Evolutionary conservation across 805 yeast genomes (phyloP).

Genomic region (Lipomyces yamadae): DNA sequence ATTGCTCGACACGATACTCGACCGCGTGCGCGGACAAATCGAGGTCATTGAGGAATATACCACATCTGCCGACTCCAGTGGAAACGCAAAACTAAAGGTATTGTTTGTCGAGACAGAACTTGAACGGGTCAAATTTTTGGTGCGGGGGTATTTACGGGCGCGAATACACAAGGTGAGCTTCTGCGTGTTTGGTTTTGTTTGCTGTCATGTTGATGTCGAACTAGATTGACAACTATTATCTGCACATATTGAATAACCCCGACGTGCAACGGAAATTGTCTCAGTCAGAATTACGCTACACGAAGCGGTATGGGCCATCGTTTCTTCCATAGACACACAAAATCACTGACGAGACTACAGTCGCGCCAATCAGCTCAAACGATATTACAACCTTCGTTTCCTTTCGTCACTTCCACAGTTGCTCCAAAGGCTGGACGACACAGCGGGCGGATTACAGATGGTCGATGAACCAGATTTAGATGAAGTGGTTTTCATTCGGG

Average conservation of each 20-base stretch:
- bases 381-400: constrained; percentile 70
- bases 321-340: constrained; percentile 6
- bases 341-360: constrained; percentile 7
- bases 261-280: constrained; percentile 54
- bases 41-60: constrained; percentile 79
- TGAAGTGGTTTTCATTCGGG: constrained; percentile 75
- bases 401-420: constrained; percentile 68
- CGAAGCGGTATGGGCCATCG: constrained; percentile 50
- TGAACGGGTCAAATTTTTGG: constrained; percentile 79
- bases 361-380: constrained; percentile 44
- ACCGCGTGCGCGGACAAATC: constrained; percentile 61
- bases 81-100: constrained; percentile 73
- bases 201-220: background rate
- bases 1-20: constrained; percentile 62
- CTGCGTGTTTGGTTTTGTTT: background rate
- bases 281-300: constrained; percentile 64
- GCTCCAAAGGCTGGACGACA: constrained; percentile 76
- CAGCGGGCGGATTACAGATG: constrained; percentile 71
- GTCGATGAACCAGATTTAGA: constrained; percentile 76
- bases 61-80: constrained; percentile 61
- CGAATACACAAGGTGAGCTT: constrained; percentile 53
- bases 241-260: constrained; percentile 59
- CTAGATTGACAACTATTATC: constrained; percentile 70
- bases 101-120: constrained; percentile 90
- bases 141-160: constrained; percentile 80